Evolutionary conservation across 768 basidiomycete genomes (phyloP), one percentile per base, ranked within the genome.

Genomic region (Mrakia hoshinonis): DNA sequence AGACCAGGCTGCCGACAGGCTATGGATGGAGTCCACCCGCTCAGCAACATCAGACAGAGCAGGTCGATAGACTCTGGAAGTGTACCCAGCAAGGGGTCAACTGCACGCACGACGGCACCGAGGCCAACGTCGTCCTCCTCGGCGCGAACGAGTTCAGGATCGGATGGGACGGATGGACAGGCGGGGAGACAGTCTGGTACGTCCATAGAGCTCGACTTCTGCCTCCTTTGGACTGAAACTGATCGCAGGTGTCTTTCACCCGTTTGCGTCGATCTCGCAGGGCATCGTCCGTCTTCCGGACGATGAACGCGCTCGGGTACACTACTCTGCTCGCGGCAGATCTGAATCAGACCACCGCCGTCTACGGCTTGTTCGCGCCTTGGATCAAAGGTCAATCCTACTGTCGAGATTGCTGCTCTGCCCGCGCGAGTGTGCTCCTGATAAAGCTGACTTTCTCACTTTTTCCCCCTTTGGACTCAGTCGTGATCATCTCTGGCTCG

Each of bases 361-460:
- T 36, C n/a, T 36, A 61, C 36, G 31, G 20, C 7, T 36, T 61
- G 11, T 61, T 61, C 34, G 34, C 58, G n/a, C 58, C 58, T 9
- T 61, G 58, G 58, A 31, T 61, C 58, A 61, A 34, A 38, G 58
- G 58, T 61, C 31, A 61, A 31, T n/a, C n/a, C n/a, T 36, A 34
- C 58, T 4, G 55, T 60, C 34, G 1, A 20, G 0, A 10, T 22
- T 18, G n/a, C n/a, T 34, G 9, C 29, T 31, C 29, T 31, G 6
- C n/a, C n/a, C n/a, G n/a, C n/a, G n/a, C n/a, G n/a, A n/a, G 10
- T 34, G 29, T 22, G 6, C 18, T 18, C 34, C 31, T 4, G 11
- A 10, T 38, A 4, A 11, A 34, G 34, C 58, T 61, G 20, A 20
- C 26, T n/a, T 2, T 3, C 4, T 38, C 20, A 22, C 15, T 10